These are phyloP conservation scores for Saksenaea vasiformis DNA, from an alignment of 371 early-diverging fungal genomes.

Conservation along the genomic window DNA sequence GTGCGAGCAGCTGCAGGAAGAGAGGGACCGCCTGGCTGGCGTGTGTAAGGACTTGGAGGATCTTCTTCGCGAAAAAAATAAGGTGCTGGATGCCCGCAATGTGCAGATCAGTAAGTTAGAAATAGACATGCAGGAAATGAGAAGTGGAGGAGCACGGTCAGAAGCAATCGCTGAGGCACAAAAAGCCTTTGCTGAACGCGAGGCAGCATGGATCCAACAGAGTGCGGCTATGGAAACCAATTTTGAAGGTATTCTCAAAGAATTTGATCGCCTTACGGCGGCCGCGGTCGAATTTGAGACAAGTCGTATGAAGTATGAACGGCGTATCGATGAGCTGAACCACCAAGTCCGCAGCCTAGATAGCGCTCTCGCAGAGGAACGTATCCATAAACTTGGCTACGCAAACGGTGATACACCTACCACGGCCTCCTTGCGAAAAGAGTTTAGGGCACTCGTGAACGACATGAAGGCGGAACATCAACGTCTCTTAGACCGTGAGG, in stretches of 20 bases:
- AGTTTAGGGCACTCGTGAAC: constrained; percentile 60
- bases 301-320: constrained; percentile 47
- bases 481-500: constrained; percentile 51
- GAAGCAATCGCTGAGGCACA: constrained; percentile 23
- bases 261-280: constrained; percentile 58
- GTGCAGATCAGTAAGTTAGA: constrained; percentile 35
- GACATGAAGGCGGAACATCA: constrained; percentile 61
- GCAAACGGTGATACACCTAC: constrained; percentile 34
- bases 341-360: constrained; percentile 37
- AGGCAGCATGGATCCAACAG: constrained; percentile 45
- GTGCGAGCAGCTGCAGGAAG: constrained; percentile 25
- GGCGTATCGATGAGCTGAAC: constrained; percentile 38
- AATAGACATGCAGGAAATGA: constrained; percentile 18
- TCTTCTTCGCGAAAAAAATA: constrained; percentile 40
- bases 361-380: constrained; percentile 37
- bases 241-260: constrained; percentile 55
- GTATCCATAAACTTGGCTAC: constrained; percentile 33
- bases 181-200: constrained; percentile 35
- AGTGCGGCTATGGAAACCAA: constrained; percentile 49
- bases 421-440: constrained; percentile 60
- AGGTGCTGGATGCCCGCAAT: constrained; percentile 41
- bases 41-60: constrained; percentile 45
- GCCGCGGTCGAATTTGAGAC: constrained; percentile 58
- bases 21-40: constrained; percentile 29
- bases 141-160: not conserved